phyloP scores from a whole-genome alignment of 1,284 basidiomycete genomes.

The Athelia psychrophila region DNA sequence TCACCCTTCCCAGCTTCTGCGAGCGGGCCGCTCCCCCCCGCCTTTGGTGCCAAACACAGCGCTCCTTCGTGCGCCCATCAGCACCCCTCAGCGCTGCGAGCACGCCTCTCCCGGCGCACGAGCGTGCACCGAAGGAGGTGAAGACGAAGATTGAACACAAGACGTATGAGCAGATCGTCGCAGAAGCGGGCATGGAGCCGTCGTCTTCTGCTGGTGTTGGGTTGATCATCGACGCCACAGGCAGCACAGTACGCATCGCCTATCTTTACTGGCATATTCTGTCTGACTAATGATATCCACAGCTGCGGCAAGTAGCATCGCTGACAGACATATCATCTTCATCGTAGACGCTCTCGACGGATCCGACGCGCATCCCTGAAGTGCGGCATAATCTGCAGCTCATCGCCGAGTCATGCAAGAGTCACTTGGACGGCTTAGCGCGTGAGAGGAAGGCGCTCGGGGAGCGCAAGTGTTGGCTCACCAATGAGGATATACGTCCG shows the following conservation, averaged over 20 bases:
- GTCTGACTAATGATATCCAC: slow-evolving; percentile 11
- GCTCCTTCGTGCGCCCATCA: slow-evolving; percentile 56
- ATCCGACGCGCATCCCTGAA: slow-evolving; percentile 88
- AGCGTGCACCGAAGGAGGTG: slow-evolving; percentile 73
- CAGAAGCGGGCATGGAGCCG: slow-evolving; percentile 69
- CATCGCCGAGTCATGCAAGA: slow-evolving; percentile 79
- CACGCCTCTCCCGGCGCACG: slow-evolving; percentile 57
- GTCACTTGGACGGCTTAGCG: slow-evolving; percentile 84
- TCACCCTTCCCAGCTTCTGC: slow-evolving; percentile 11
- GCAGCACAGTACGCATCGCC: slow-evolving; percentile 77
- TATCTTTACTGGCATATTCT: slow-evolving; percentile 2
- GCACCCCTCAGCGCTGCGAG: slow-evolving; percentile 42
- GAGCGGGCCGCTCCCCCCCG: slow-evolving; percentile 37
- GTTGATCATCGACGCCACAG: slow-evolving; percentile 92
- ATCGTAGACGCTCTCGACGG: slow-evolving; percentile 82
- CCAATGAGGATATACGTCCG: slow-evolving; percentile 68
- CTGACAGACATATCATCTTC: slow-evolving; percentile 76
- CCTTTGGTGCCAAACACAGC: slow-evolving; percentile 47
- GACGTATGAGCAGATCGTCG: slow-evolving; percentile 92
- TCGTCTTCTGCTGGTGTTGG: slow-evolving; percentile 60
- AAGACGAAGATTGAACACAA: slow-evolving; percentile 89
- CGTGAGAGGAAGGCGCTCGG: slow-evolving; percentile 84
- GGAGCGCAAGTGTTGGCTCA: slow-evolving; percentile 75
- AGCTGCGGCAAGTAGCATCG: slow-evolving; percentile 83
- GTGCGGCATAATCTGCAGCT: slow-evolving; percentile 92